Base-by-base conservation (phyloP, 2,329 filamentous ascomycete genomes). In the Phoma sp. region DNA sequence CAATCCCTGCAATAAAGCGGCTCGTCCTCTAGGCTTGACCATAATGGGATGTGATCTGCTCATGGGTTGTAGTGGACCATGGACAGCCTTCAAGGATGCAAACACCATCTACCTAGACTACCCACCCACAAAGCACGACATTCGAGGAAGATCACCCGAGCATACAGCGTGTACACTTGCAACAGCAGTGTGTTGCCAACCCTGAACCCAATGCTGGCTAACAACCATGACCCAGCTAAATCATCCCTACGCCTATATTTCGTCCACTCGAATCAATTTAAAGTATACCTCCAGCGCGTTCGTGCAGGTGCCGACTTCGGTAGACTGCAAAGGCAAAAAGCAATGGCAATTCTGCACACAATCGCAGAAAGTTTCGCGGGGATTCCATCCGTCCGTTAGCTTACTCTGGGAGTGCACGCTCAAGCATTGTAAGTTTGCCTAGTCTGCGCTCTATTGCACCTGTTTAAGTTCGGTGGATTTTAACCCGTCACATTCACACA, bases 31-130 rank as follows among this genome's bases (percentile, higher is more conserved):
- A 23, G 14, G n/a, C 45, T 49, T 49, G 14, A 4, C 46, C 29
- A 23, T 4, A 46, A 49, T 7, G 34, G 28, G n/a, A 2, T 15
- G 18, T 11, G 51, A 54, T 54, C 51, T 49, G 34, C 45, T 18
- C 51, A 40, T 40, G 45, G 51, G 20, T 39, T 17, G 21, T 17
- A 5, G 28, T 29, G 28, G 3, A 29, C 7, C 12, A 29, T 5
- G 28, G 28, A 29, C 17, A 12, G 38, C 38, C 5, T 14, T 15
- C 10, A 29, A 20, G 23, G 39, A 15, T 23, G 29, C 11, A 23
- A 14, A 21, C 20, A 26, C 2, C 7, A 7, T 25, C 10, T 14
- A 39, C 7, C 14, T 25, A 29, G 9, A 11, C 28, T 29, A 29
- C 10, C 4, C 12, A 29, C 10, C 10, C 28, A 14, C 28, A 11